A percentile compares a stretch with the other conserved stretches of the same genome.
These are phyloP conservation scores for Gossypium gossypioides DNA, from an alignment of 441 rosid genomes.

Conservation along the genomic window DNA sequence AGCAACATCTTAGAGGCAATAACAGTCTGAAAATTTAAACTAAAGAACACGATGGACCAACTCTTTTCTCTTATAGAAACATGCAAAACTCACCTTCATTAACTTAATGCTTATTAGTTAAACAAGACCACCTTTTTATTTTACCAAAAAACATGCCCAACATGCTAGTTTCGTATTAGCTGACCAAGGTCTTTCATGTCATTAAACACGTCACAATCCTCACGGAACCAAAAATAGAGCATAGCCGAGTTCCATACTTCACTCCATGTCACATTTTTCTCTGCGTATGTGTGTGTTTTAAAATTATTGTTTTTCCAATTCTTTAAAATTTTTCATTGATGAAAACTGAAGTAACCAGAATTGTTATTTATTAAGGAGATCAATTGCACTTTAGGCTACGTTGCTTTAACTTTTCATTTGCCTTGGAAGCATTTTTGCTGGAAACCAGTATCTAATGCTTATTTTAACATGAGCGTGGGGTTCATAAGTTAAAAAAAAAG, in stretches of 20 bases:
- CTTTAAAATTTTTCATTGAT: not conserved
- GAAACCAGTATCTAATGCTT: too few species aligned
- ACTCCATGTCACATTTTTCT: conserved; percentile 23
- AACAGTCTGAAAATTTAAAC: too few species aligned
- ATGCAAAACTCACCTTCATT: not conserved
- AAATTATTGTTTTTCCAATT: not conserved
- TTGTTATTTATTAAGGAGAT: too few species aligned
- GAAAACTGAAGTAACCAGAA: conserved; percentile 1
- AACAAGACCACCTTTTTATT: not conserved
- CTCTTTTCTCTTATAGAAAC: too few species aligned
- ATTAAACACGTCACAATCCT: not conserved
- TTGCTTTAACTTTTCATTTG: too few species aligned
- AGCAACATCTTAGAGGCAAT: too few species aligned
- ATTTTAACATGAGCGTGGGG: too few species aligned
- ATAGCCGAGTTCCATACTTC: conserved; percentile 23
- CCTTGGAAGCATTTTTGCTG: too few species aligned
- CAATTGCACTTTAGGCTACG: too few species aligned
- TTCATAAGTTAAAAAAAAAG: too few species aligned
- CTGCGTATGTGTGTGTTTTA: too few species aligned
- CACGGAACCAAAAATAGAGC: conserved; percentile 4
- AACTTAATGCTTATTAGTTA: conserved; percentile 6
- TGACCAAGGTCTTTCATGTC: conserved; percentile 5
- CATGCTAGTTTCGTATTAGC: not conserved
- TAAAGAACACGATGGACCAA: too few species aligned
- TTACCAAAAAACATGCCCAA: conserved; percentile 6